A percentile compares a stretch with the other conserved stretches of the same genome.
These are phyloP conservation scores for Paecilomyces variotii DNA, from an alignment of 2,329 filamentous ascomycete genomes.

Conservation along the genomic window DNA sequence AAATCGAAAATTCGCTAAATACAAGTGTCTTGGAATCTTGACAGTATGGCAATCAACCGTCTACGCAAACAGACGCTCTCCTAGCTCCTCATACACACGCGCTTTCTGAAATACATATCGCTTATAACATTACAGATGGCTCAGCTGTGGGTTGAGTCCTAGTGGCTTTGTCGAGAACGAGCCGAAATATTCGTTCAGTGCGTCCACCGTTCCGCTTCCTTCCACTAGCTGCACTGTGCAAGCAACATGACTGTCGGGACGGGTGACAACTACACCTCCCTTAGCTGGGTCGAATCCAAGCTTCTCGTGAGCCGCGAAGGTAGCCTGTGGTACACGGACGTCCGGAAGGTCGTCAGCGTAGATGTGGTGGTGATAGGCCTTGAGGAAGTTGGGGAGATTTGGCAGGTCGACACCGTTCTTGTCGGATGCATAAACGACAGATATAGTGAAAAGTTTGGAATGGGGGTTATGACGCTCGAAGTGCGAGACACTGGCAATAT, in stretches of 20 bases:
- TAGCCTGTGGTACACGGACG: constrained; percentile 58
- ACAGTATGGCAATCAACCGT: neutral
- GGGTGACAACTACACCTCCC: constrained; percentile 73
- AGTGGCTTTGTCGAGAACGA: constrained; percentile 57
- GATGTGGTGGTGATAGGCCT: constrained; percentile 70
- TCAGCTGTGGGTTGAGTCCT: constrained; percentile 25
- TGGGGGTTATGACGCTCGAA: constrained; percentile 83
- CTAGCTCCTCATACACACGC: neutral
- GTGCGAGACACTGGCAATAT: constrained; percentile 57
- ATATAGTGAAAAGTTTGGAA: constrained; percentile 71
- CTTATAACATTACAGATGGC: constrained; percentile 20
- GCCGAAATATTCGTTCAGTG: constrained; percentile 73
- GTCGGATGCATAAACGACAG: constrained; percentile 62
- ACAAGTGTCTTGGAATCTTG: neutral
- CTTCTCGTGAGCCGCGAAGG: constrained; percentile 74
- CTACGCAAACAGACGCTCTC: neutral
- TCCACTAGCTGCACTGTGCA: constrained; percentile 65
- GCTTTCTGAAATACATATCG: neutral
- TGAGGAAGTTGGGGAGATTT: constrained; percentile 62
- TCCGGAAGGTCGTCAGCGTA: constrained; percentile 82
- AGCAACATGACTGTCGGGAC: constrained; percentile 82
- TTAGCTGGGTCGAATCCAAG: constrained; percentile 67
- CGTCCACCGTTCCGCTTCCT: constrained; percentile 71
- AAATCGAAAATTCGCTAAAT: neutral
- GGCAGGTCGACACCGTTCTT: constrained; percentile 65